Conservation (phyloP, 2,329 filamentous ascomycete species). For the Cladophialophora chaetospira region DNA sequence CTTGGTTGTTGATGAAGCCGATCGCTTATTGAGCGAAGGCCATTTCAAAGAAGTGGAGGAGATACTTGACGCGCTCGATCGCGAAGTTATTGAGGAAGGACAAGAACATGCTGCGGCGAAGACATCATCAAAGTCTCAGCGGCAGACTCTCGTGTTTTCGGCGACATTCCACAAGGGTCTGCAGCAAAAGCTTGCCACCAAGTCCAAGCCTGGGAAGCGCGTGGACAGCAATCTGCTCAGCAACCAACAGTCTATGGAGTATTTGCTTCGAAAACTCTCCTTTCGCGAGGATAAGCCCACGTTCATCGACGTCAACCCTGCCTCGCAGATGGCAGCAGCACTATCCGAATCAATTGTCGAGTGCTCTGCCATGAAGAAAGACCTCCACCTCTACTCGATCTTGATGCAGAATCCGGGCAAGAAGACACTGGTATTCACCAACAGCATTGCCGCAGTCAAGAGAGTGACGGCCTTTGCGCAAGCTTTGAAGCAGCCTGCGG, state of each 20-base stretch:
- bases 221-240: constrained; percentile 62
- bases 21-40: constrained; percentile 85
- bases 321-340: constrained; percentile 81
- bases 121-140: constrained; percentile 41
- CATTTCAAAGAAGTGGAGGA: constrained; percentile 94
- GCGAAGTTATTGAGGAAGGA: constrained; percentile 54
- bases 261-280: constrained; percentile 84
- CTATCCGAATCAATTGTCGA: constrained; percentile 89
- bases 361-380: constrained; percentile 92
- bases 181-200: constrained; percentile 86
- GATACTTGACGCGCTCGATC: constrained; percentile 78
- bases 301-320: constrained; percentile 89
- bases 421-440: constrained; percentile 88
- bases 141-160: constrained; percentile 94
- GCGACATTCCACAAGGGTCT: constrained; percentile 91
- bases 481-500: constrained; percentile 72
- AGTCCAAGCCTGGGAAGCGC: constrained; percentile 55
- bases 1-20: constrained; percentile 90
- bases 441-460: constrained; percentile 90
- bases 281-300: constrained; percentile 83
- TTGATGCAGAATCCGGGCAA: constrained; percentile 72
- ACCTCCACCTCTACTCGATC: constrained; percentile 88
- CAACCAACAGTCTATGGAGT: constrained; percentile 79
- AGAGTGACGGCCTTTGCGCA: constrained; percentile 82
- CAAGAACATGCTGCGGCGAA: constrained; percentile 45